Conservation (phyloP, 108 stramenopile species). For the Cyclotella cryptica region DNA sequence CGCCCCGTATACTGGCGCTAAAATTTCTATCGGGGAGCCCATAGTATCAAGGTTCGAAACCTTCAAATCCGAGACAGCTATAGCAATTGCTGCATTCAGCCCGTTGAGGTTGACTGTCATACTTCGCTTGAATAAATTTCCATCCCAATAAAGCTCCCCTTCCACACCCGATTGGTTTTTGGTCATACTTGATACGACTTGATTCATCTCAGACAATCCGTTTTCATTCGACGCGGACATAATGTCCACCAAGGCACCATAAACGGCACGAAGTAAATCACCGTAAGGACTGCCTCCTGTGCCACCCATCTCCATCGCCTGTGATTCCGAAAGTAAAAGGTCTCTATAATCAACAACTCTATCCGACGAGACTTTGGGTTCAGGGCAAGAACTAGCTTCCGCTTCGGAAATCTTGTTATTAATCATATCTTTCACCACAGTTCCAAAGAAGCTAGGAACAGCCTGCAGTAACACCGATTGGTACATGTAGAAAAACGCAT, state of each 20-base stretch:
- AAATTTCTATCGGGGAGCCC: constrained; percentile 60
- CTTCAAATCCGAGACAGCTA: constrained; percentile 56
- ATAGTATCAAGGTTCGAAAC: constrained; percentile 66
- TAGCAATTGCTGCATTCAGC: constrained; percentile 43
- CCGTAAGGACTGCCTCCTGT: constrained; percentile 61
- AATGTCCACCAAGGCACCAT: constrained; percentile 45
- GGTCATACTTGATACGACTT: constrained; percentile 46
- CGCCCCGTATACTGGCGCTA: constrained; percentile 48
- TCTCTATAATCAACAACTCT: constrained; percentile 68
- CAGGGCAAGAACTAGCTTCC: constrained; percentile 4
- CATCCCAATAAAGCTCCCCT: constrained; percentile 55
- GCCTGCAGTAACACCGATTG: constrained; percentile 22
- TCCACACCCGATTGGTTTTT: constrained; percentile 47
- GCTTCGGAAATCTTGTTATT: constrained; percentile 27
- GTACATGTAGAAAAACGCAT: constrained; percentile 46
- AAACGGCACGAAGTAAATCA: constrained; percentile 46
- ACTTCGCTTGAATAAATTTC: constrained; percentile 39
- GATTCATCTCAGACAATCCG: constrained; percentile 55
- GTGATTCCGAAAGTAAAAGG: constrained; percentile 43
- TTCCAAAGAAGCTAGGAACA: constrained; percentile 41
- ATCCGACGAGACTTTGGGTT: constrained; percentile 7
- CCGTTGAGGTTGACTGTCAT: constrained; percentile 53
- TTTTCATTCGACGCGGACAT: constrained; percentile 38
- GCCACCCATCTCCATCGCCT: constrained; percentile 38
- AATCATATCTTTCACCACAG: constrained; percentile 14